Conservation (phyloP, 208 protist species). For the Crithidia bombi region DNA sequence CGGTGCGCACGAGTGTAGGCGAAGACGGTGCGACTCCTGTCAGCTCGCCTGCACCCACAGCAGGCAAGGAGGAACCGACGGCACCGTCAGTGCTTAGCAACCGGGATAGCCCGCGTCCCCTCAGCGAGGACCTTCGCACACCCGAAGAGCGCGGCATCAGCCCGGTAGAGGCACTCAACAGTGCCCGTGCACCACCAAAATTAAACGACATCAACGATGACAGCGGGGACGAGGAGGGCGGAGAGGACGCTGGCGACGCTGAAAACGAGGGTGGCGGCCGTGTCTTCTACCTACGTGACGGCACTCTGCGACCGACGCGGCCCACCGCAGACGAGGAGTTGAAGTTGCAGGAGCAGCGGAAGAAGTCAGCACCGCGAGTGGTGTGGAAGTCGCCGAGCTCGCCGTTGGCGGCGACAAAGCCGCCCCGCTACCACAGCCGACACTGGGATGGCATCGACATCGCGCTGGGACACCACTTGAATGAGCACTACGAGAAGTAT, state of each 20-base stretch:
- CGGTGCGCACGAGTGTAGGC: not conserved
- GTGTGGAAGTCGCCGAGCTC: constrained; percentile 20
- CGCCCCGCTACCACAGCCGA: constrained; percentile 47
- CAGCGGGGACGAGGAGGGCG: not conserved
- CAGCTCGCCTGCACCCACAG: not conserved
- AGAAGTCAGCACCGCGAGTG: constrained; percentile 11
- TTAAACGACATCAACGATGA: not conserved
- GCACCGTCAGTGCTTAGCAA: not conserved
- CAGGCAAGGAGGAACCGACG: not conserved
- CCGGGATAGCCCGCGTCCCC: not conserved
- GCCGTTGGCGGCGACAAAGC: constrained; percentile 5
- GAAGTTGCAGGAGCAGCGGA: not conserved
- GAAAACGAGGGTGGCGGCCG: constrained; percentile 4
- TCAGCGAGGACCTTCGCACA: constrained; percentile 1
- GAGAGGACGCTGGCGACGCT: not conserved
- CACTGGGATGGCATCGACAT: constrained; percentile 76
- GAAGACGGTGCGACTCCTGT: not conserved
- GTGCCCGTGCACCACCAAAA: not conserved
- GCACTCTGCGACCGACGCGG: not conserved
- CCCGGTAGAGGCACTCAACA: not conserved
- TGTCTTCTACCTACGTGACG: constrained; percentile 31
- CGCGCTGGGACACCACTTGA: constrained; percentile 46
- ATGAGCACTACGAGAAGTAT: constrained; percentile 51
- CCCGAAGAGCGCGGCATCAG: constrained; percentile 1
- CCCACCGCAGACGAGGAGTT: constrained; percentile 12